phyloP scores from a whole-genome alignment of 2,329 filamentous ascomycete species.

The Ophioceras dolichostomum region DNA sequence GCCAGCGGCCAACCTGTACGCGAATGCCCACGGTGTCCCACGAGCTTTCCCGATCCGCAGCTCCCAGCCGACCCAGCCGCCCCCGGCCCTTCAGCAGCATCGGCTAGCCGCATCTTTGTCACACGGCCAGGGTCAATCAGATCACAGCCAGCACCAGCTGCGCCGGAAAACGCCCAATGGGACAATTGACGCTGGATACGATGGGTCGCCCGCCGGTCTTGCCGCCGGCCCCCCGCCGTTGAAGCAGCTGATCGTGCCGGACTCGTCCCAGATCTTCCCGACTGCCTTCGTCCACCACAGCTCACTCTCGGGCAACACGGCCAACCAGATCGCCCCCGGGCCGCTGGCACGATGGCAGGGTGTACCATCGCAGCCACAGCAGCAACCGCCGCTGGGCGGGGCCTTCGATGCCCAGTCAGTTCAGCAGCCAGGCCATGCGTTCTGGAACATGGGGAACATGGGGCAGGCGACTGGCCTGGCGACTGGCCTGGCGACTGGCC shows the following conservation, averaged over 20 bases:
- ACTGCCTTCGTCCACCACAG: conserved; percentile 14
- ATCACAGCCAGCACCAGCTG: conserved; percentile 58
- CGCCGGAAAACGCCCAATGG: conserved; percentile 89
- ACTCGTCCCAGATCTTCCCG: conserved; percentile 24
- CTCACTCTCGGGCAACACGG: conserved; percentile 4
- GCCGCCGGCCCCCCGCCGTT: conserved; percentile 61
- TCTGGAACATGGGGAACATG: no score
- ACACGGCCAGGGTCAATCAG: conserved; percentile 7
- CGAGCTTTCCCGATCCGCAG: conserved; percentile 23
- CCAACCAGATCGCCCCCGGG: no score
- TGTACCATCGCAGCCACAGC: neutral
- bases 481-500: no score
- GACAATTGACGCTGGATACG: conserved; percentile 84
- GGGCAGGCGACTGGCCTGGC: no score
- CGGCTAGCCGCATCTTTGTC: conserved; percentile 14
- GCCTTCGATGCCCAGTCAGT: conserved; percentile 1
- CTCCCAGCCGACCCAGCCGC: conserved; percentile 18
- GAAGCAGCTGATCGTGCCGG: conserved; percentile 73
- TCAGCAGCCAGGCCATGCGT: no score
- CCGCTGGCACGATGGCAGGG: neutral
- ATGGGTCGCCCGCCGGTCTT: conserved; percentile 66
- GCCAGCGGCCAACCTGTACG: conserved; percentile 9
- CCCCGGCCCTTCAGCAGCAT: conserved; percentile 12
- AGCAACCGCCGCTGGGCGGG: neutral
- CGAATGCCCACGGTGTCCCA: conserved; percentile 11